Base-by-base conservation (phyloP, 1,139 yeast genomes). In the Hyphopichia buzzinii region DNA sequence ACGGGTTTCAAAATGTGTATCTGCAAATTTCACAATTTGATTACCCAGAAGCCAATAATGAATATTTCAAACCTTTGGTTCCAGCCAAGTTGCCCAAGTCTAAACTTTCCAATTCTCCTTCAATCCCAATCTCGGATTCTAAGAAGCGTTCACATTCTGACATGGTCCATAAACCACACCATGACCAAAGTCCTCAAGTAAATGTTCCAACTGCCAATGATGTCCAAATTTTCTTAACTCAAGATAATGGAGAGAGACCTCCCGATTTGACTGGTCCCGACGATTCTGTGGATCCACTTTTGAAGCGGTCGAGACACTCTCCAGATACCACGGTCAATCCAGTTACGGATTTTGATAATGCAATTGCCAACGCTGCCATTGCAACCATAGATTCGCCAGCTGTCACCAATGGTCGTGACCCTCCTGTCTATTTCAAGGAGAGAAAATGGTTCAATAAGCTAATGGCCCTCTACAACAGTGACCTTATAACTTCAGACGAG, bases 391-490 rank as follows among this genome's bases (percentile, higher is more conserved):
- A 59, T 33, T 52, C 66, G 1, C 66, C 67, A 1, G 46, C 58
- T 2, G 64, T 60, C 3, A 47, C 52, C 6, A 54, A 49, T 29
- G 57, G 55, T 2, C 49, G 53, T 14, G 55, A 53, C 13, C 41
- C 53, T 4, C 64, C 66, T 4, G 52, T 52, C 29, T 67, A 67
- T 40, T 57, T 64, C 17, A 65, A 64, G 35, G 72, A 67, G 38
- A 51, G 71, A n/a, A 60, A 63, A 35, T 67, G 73, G 72, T 65
- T 66, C 43, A 64, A 58, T 39, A 63, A 57, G 37, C 53, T 65
- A 33, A 53, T 67, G 16, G 46, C 52, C 4, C 48, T 66, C 28
- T 59, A 60, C 40, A 68, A 64, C 25, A 45, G 50, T 3, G 60
- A 60, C 3, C 55, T 51, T 30, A 43, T 67, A 4, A 52, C 57